Evolutionary conservation across 495 filamentous ascomycete species (phyloP).

Genomic region (Podospora conica): DNA sequence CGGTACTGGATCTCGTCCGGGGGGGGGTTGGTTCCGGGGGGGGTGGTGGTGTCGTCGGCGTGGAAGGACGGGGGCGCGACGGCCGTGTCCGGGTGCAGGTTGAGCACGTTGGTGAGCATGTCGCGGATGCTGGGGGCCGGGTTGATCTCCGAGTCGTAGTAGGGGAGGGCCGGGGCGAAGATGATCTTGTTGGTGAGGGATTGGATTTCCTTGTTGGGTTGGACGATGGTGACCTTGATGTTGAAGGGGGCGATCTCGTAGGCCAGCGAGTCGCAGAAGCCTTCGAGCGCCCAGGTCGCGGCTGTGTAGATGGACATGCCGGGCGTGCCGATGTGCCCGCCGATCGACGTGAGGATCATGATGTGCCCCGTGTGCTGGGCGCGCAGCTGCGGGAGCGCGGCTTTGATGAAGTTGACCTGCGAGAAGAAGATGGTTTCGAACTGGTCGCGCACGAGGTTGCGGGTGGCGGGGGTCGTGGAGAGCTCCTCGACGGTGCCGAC

Average conservation of each 20-base stretch:
- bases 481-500: constrained; percentile 92
- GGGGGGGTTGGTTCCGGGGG: not conserved
- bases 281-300: constrained; percentile 90
- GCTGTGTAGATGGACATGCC: constrained; percentile 87
- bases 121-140: constrained; percentile 74
- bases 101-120: constrained; percentile 69
- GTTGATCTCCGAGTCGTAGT: constrained; percentile 67
- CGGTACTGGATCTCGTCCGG: constrained; percentile 56
- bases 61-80: constrained; percentile 25
- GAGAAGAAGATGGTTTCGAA: constrained; percentile 95
- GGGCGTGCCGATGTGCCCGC: constrained; percentile 87
- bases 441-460: constrained; percentile 77
- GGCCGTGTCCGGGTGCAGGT: constrained; percentile 47
- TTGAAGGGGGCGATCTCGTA: constrained; percentile 98
- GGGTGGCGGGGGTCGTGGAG: constrained; percentile 60
- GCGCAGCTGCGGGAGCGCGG: constrained; percentile 73
- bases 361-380: constrained; percentile 78
- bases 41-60: not conserved
- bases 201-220: constrained; percentile 76
- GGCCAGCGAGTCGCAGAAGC: constrained; percentile 93
- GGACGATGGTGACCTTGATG: constrained; percentile 90
- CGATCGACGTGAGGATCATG: constrained; percentile 82
- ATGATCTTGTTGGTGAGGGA: constrained; percentile 80
- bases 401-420: constrained; percentile 91
- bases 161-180: constrained; percentile 66